Evolutionary conservation across 208 protist genomes (phyloP), one percentile per base, ranked within the genome.

Genomic region (Acanthamoeba pearcei): DNA sequence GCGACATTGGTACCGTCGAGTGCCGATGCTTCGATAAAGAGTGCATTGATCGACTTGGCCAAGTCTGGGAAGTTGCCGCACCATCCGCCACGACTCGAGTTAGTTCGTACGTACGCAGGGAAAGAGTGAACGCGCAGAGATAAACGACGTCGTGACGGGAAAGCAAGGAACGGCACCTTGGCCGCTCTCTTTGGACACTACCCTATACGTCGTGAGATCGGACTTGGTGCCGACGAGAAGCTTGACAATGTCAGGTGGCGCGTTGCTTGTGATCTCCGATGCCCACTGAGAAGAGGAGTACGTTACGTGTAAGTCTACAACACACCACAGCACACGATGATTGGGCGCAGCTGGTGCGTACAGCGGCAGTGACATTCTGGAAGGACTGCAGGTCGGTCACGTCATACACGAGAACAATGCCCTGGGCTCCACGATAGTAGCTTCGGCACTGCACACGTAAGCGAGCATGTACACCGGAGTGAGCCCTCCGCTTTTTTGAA

Each of bases 141-240:
- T 9, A 57, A 9, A 57, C 53, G 53, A 9, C 9, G 13, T 57
- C 9, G 53, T 17, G 15, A 57, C 53, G 15, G 15, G 13, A n/a
- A 64, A 64, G 57, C 57, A 17, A 17, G n/a, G 38, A 19, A 19
- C 0, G 38, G 17, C 49, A 86, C 78, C 78, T 86, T 86, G 78
- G 49, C 78, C 78, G n/a, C 78, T 86, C 42, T 86, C 78, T 62
- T 62, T 55, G 49, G 78, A 86, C 17, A 86, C 78, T 12, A 86
- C 78, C 5, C 78, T 17, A n/a, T 86, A 86, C 9, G 78, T 86
- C 12, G 78, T 86, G 51, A 86, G 78, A 62, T 86, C 78, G 6
- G 78, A 86, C 78, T 86, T 86, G 13, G 78, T 86, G 5, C 78
- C 78, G 46, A 86, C 78, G 51, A 86, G 78, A 57, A 86, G 78